Evolutionary conservation across 202 grass and related monocot species (phyloP), one percentile per base, ranked within the genome.

Genomic region (Elaeis oleifera): DNA sequence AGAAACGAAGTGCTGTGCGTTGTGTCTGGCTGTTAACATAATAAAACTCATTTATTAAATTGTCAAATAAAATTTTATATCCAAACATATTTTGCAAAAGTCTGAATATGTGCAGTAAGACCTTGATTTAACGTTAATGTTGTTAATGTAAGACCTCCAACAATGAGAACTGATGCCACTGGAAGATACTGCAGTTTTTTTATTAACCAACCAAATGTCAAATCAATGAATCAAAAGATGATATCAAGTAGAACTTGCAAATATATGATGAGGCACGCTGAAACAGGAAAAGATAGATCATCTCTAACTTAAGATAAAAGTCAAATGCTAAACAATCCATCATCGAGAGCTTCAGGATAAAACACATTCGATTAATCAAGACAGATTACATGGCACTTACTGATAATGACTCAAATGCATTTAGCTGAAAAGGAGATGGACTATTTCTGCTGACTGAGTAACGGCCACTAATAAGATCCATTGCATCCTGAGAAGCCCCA

Each of bases 41-140:
- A 74, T 61, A 58, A 69, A 50, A 16, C 56, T 13, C 36, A 44
- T 44, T 44, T 14, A 44, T 44, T 14, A 44, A 44, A 44, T 44
- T 44, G 36, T 13, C 11, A 44, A 44, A 3, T 9, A 44, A 44
- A 44, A 44, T 13, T 44, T 44, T 9, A 13, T 44, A 44, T 44
- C 14, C 36, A 9, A 44, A 44, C 11, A 13, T 44, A 2, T 44
- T 14, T 14, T 44, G 36, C 8, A 44, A 9, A 44, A 13, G 9
- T 44, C 11, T 14, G 9, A 44, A 44, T 9, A 44, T 44, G 36
- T 17, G 11, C 18, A 7, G 24, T 18, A 18, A 56, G 7, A 68
- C 94, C 88, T 99, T 99, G 94, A 76, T 90, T 81, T 60, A 99
- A 74, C 67, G 80, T 94, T 59, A 99, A 78, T 51, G 84, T 94